phyloP scores from a whole-genome alignment of 2,329 filamentous ascomycete species.

The Alternaria metachromatica region DNA sequence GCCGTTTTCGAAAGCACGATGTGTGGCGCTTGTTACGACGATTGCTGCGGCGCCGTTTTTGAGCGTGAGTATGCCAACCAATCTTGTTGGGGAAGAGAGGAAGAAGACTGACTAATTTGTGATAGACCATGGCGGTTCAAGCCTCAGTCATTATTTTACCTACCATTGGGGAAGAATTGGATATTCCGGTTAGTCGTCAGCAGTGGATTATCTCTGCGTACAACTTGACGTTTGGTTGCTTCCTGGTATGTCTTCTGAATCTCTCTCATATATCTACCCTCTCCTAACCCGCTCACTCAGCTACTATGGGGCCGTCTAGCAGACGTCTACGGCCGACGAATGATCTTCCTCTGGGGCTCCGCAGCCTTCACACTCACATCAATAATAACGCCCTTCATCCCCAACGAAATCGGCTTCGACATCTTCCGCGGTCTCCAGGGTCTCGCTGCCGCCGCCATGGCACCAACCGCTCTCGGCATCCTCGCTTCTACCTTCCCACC shows the following conservation, averaged over 20 bases:
- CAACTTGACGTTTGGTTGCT: slow-evolving; percentile 70
- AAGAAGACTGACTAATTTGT: not conserved
- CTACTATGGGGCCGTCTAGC: slow-evolving; percentile 72
- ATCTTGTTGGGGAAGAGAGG: not conserved
- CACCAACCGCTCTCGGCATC: slow-evolving; percentile 74
- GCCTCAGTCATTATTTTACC: slow-evolving; percentile 68
- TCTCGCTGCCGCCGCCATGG: slow-evolving; percentile 71
- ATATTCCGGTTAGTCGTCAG: slow-evolving; percentile 64
- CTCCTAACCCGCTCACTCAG: slow-evolving; percentile 21
- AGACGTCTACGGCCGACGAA: slow-evolving; percentile 70
- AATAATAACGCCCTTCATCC: slow-evolving; percentile 67
- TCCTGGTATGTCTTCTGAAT: no score
- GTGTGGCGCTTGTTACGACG: slow-evolving; percentile 36
- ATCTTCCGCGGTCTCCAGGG: slow-evolving; percentile 71
- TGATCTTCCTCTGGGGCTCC: slow-evolving; percentile 69
- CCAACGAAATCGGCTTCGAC: slow-evolving; percentile 72
- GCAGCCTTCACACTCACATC: slow-evolving; percentile 67
- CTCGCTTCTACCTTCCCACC: slow-evolving; percentile 71
- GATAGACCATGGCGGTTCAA: slow-evolving; percentile 63
- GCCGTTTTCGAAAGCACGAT: slow-evolving; percentile 42
- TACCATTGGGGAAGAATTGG: slow-evolving; percentile 63
- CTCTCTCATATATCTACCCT: no score
- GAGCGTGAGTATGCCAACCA: slow-evolving; percentile 29
- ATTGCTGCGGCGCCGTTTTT: slow-evolving; percentile 41
- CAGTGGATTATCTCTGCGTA: slow-evolving; percentile 74